Base-by-base conservation (phyloP, 1,284 basidiomycete genomes). In the Microbotryum saponariae region DNA sequence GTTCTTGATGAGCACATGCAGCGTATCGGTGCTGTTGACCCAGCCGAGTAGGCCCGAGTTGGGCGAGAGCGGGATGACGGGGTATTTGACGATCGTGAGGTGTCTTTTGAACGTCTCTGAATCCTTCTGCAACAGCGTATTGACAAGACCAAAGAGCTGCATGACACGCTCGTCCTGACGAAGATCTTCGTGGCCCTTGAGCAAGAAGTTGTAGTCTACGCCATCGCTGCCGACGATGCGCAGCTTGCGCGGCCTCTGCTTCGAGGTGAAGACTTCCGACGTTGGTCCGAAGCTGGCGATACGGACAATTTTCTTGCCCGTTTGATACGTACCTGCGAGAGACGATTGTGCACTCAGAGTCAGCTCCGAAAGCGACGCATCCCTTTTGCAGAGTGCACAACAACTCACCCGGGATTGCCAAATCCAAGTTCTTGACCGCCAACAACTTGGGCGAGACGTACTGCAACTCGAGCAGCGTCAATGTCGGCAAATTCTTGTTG, bases 101-200 rank as follows among this genome's bases (percentile, higher is more conserved):
- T 93, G 89, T 33, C 96, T 83, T 80, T 97, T 97, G 82, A 97
- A 97, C 74, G 89, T 91, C 74, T 91, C 86, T 25, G 91, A 88
- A 74, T 99, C 94, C 50, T 91, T 86, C 18, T 89, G 87, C 21
- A 99, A 83, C 0, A 98, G 79, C 1, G 91, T 97, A 76, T 99
- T 98, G 74, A 98, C 89, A 57, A 98, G 83, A 61, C 94, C 90
- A 76, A 98, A 98, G 14, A 98, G 82, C 76, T 99, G 96, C 96
- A 98, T 98, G 63, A 98, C 96, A 65, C 96, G 84, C 75, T 99
- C 96, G 75, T 99, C 96, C 77, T 98, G 96, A 57, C 96, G 91
- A 67, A 98, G 80, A 78, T 99, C 96, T 77, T 98, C 96, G 77
- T 97, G 94, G n/a, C 92, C 94, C 81, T 99, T 99, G 64, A 99